Base-by-base conservation (phyloP, 106 monocot genomes). In the Dioscorea alata region DNA sequence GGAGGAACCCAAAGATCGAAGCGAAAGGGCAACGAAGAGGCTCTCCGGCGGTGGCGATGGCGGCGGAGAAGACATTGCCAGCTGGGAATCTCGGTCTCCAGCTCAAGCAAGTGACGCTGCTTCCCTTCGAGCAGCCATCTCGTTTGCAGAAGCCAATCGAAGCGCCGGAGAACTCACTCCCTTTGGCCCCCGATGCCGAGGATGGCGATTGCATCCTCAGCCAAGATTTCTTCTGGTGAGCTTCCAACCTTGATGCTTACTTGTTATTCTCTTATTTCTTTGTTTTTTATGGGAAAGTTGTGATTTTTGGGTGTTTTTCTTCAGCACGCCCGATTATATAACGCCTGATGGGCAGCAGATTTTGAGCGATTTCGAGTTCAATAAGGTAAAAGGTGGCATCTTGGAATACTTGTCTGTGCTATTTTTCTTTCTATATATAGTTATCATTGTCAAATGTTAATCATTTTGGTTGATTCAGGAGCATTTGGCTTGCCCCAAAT, bases 261-360 rank as follows among this genome's bases (percentile, higher is more conserved):
- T 18, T 59, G 6, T 53, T 14, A 6, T 42, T 67, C 53, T 53
- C 25, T 20, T 28, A 3, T 28, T 28, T 28, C 28, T 28, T 13
- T 21, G 6, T 0, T 25, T 52, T 25, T 25, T 33, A 13, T n/a
- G 2, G 54, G 12, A 20, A 48, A 6, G 28, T 56, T 57, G 42
- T 21, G 15, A 34, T 54, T 49, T 73, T 77, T 68, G 52, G 13
- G 69, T 50, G 24, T 71, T 5, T 42, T 23, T 74, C 48, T 69
- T 69, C 67, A 96, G 96, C 68, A 96, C 96, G 12, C 92, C 96
- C 2, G 96, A 96, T 76, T 96, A 96, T 21, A 92, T 96, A 59
- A 96, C 96, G 22, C 96, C 96, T 0, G 87, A 91, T 34, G 76
- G 69, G 17, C 86, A 70, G 66, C 82, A 83, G 73, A 79, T 85